Evolutionary conservation across 176 grass and related monocot genomes (phyloP).

Genomic region (Leersia perrieri): DNA sequence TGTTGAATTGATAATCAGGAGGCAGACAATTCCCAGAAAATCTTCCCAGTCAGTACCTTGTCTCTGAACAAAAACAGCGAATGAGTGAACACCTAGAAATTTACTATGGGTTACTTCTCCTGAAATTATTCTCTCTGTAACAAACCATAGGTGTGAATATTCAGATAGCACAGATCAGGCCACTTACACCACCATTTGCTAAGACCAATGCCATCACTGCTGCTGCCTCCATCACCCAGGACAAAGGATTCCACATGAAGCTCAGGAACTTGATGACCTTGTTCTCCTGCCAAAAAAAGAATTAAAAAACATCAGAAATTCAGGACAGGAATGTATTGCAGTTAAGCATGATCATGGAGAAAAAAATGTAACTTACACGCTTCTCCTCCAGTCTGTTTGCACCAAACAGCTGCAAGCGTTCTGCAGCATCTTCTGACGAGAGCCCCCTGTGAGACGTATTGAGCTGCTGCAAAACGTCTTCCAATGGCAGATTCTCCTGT

Average conservation of each 20-base stretch:
- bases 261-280: conserved; percentile 75
- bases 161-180: neutral
- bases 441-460: conserved; percentile 42
- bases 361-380: conserved; percentile 32
- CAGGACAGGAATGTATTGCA: neutral
- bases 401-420: conserved; percentile 61
- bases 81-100: neutral
- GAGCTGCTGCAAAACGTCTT: conserved; percentile 62
- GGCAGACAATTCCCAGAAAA: conserved; percentile 72
- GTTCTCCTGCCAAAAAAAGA: conserved; percentile 52
- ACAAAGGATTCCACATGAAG: conserved; percentile 96
- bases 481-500: conserved; percentile 54
- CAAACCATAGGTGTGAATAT: neutral
- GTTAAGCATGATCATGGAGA: neutral
- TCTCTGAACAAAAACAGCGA: conserved; percentile 35
- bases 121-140: too few relatives aligned
- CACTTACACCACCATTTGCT: conserved; percentile 78
- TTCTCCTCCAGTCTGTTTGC: conserved; percentile 78
- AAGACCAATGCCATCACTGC: conserved; percentile 67
- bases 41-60: conserved; percentile 80
- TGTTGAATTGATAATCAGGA: conserved; percentile 75
- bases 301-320: neutral
- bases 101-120: neutral
- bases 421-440: conserved; percentile 54
- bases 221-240: conserved; percentile 89